Evolutionary conservation across 805 yeast genomes (phyloP).

Genomic region (Saitoella complicata): DNA sequence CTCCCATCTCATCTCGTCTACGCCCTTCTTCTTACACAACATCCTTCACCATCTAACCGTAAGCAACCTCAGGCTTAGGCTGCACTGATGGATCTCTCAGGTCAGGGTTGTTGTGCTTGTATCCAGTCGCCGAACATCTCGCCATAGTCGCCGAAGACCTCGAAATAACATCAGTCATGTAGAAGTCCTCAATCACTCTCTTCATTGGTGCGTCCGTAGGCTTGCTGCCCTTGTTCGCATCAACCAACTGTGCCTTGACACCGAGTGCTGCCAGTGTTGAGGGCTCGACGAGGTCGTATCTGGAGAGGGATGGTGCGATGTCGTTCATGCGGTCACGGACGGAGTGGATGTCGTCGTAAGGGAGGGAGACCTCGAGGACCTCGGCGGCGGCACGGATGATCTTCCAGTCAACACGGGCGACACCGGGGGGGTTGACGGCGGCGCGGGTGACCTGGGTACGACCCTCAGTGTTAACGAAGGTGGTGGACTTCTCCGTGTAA

Average conservation of each 20-base stretch:
- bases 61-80: constrained; percentile 11
- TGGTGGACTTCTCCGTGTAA: constrained; percentile 72
- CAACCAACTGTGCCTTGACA: constrained; percentile 27
- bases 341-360: constrained; percentile 57
- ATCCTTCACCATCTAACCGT: background rate
- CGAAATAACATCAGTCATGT: constrained; percentile 76
- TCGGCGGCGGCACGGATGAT: constrained; percentile 70
- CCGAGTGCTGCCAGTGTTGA: constrained; percentile 46
- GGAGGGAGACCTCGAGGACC: constrained; percentile 51
- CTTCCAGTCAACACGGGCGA: constrained; percentile 86
- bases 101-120: constrained; percentile 3
- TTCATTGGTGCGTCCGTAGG: constrained; percentile 36
- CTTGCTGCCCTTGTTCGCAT: constrained; percentile 22
- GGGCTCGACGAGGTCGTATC: constrained; percentile 62
- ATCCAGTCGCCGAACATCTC: constrained; percentile 43
- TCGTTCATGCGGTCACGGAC: constrained; percentile 55
- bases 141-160: constrained; percentile 87
- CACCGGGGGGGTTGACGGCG: constrained; percentile 75
- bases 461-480: constrained; percentile 81
- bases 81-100: background rate
- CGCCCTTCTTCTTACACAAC: background rate
- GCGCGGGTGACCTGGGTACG: constrained; percentile 75
- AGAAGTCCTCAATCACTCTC: constrained; percentile 67
- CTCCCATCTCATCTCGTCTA: too few relatives aligned
- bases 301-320: constrained; percentile 64